Evolutionary conservation across 768 basidiomycete species (phyloP).

Genomic region (Auricularia cornea): DNA sequence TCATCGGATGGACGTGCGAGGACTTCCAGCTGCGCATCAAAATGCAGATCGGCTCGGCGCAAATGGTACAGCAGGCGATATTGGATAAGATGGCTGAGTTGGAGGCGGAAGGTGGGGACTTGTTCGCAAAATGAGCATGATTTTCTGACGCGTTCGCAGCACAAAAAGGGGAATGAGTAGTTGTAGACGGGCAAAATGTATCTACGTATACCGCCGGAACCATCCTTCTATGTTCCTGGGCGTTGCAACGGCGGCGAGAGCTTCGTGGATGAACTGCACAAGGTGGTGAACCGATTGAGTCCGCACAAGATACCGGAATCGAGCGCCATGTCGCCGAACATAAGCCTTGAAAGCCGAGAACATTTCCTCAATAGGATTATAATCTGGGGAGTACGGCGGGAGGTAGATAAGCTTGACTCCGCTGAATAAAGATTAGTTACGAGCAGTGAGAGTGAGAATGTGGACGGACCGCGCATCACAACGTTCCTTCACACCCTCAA

Average conservation of each 20-base stretch:
- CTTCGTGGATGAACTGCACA: neutral
- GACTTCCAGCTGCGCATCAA: too few relatives aligned
- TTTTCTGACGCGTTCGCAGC: too few relatives aligned
- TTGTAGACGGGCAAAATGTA: too few relatives aligned
- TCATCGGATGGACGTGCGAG: too few relatives aligned
- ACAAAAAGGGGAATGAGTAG: too few relatives aligned
- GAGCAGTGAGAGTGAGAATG: neutral
- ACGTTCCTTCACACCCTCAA: conserved; percentile 20
- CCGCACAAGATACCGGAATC: neutral
- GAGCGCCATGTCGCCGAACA: conserved; percentile 15
- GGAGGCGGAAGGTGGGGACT: too few relatives aligned
- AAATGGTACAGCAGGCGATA: too few relatives aligned
- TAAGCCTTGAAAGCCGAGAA: conserved; percentile 28
- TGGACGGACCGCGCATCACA: conserved; percentile 15
- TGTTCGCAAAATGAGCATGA: too few relatives aligned
- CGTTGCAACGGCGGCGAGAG: neutral
- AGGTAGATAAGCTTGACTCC: neutral
- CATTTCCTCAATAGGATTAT: conserved; percentile 28
- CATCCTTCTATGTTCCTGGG: neutral
- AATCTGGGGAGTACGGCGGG: conserved; percentile 30
- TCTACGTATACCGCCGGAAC: neutral
- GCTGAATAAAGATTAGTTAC: neutral
- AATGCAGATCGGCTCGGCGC: too few relatives aligned
- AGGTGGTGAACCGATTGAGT: neutral
- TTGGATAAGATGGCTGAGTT: too few relatives aligned